Conservation (phyloP, 78 protist genomes). For the Planoprotostelium fungivorum region DNA sequence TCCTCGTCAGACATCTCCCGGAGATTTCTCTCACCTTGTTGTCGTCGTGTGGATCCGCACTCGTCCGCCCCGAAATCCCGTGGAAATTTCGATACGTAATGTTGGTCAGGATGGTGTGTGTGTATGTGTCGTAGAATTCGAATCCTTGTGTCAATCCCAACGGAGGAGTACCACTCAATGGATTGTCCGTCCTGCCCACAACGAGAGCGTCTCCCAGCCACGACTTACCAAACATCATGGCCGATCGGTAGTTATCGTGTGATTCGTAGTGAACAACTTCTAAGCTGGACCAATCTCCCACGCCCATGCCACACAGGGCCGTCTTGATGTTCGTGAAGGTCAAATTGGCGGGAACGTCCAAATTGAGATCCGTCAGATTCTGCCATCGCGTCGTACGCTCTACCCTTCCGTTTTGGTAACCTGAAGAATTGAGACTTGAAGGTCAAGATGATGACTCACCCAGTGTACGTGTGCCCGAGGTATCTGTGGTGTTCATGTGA, state of each 20-base stretch:
- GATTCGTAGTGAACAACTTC: slow-evolving; percentile 14
- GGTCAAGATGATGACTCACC: neutral
- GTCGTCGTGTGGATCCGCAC: slow-evolving; percentile 7
- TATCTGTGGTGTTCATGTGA: neutral
- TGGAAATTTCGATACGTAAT: slow-evolving; percentile 32
- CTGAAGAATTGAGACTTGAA: neutral
- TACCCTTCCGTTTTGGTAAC: neutral
- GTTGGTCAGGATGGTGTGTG: slow-evolving; percentile 38
- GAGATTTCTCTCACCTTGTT: slow-evolving; percentile 1
- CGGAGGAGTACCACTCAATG: neutral
- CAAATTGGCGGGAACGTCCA: neutral
- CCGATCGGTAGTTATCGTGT: slow-evolving; percentile 32
- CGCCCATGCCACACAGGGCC: neutral
- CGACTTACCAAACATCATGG: slow-evolving; percentile 25
- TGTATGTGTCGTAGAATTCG: slow-evolving; percentile 68
- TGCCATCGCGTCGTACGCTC: neutral
- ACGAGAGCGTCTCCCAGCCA: slow-evolving; percentile 38
- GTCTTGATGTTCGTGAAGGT: neutral
- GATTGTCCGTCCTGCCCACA: slow-evolving; percentile 12
- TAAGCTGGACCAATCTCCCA: neutral
- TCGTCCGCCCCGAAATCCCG: neutral
- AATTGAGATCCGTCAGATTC: neutral
- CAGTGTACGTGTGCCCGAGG: neutral
- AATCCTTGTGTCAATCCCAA: slow-evolving; percentile 42
- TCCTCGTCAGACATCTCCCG: neutral